Evolutionary conservation across 495 filamentous ascomycete genomes (phyloP), one percentile per base, ranked within the genome.

Genomic region (Cenococcum geophilum): DNA sequence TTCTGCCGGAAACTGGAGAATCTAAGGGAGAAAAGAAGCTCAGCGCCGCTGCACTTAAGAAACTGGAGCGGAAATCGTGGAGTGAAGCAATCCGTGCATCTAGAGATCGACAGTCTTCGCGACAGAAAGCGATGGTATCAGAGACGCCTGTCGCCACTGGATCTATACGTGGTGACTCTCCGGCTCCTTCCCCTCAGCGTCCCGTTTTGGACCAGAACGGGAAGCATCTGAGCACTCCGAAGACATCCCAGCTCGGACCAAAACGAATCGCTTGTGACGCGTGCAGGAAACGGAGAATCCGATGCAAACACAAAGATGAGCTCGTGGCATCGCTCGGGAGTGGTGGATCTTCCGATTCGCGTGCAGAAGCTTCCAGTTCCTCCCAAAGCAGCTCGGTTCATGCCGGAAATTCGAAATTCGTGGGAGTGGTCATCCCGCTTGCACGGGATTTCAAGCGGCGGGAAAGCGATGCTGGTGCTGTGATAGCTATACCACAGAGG

Each of bases 301-400:
- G 70, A 14, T 77, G 75, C 70, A 77, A 77, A 61, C 75, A 77
- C 64, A 77, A 76, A 54, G 75, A 77, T 48, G 62, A 70, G n/a
- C 53, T 69, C 22, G 45, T 60, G 10, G 60, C 54, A 56, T 25
- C 64, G 40, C 12, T 45, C 14, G 11, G 11, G 40, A 45, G 11
- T 45, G 11, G 40, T 4, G 40, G 27, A 32, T 32, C 27, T 32
- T 32, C 27, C 6, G 27, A 32, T 32, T 32, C 27, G 27, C 27
- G 27, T 6, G 27, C 27, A 32, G 27, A 45, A 18, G 40, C 40
- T 45, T 45, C 40, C 3, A 45, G 40, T 22, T 40, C 53, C 20
- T 27, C 23, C 9, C 32, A 20, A 11, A 56, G 53, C 27, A 56
- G 18, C 14, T 35, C 53, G 10, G 53, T 34, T 16, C 23, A 11